Evolutionary conservation across 805 yeast species (phyloP), one percentile per base, ranked within the genome.

Genomic region (Grigorovia transvaalensis): DNA sequence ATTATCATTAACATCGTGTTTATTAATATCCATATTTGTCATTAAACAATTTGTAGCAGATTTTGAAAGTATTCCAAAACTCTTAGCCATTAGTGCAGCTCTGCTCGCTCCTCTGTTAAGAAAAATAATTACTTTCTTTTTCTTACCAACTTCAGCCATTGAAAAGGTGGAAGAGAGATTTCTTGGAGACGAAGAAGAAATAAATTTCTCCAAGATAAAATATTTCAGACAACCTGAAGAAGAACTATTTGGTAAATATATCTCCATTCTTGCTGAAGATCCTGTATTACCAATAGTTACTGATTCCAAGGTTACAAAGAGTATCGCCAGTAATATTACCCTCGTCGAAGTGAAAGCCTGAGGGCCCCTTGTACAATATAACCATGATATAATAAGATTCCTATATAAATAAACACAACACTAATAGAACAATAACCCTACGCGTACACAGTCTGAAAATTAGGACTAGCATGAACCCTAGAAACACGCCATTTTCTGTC

Each of bases 151-250:
- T 12, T 42, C 45, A 9, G 9, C 46, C n/a, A 27, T 48, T 45
- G 43, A 48, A 9, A 41, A 29, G 17, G 12, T 48, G 5, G 50
- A 48, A 43, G 40, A 48, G 9, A 41, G 29, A 15, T 9, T 30
- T 12, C 15, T 42, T 30, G 50, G 38, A 11, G n/a, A 9, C 30
- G 20, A 46, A 11, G 38, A 46, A 23, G 8, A 19, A 4, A 42
- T 29, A 13, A 12, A 13, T 20, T 42, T 23, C 18, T 44, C 30
- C n/a, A 46, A 46, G 11, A n/a, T 56, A 2, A 69, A 68, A 45
- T 87, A 77, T 64, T 74, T 80, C 54, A 68, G 71, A 73, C 50
- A 75, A 71, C 45, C 58, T 70, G 48, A 73, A 83, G 56, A 59
- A 59, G 15, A 59, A 58, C 23, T 57, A 8, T 33, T 33, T 13